Evolutionary conservation across 495 filamentous ascomycete species (phyloP).

Genomic region (Xylaria venustula): DNA sequence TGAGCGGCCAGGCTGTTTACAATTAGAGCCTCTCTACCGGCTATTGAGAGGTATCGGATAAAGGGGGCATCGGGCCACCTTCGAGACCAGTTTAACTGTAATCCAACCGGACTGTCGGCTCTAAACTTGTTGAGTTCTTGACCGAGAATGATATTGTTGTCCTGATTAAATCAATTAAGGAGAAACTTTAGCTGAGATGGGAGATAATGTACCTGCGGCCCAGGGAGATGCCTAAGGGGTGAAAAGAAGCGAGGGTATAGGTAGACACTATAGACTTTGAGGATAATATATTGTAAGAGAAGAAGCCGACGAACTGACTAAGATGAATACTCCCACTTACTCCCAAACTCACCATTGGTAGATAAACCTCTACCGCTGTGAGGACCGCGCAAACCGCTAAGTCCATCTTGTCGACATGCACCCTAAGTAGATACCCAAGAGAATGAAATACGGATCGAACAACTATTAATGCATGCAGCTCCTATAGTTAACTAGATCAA

Average conservation of each 20-base stretch:
- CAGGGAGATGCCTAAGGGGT: conserved; percentile 30
- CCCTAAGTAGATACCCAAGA: background rate
- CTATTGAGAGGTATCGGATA: conserved; percentile 34
- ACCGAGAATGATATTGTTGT: conserved; percentile 22
- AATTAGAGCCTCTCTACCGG: conserved; percentile 32
- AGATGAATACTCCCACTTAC: background rate
- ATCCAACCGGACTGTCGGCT: conserved; percentile 16
- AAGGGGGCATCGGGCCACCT: conserved; percentile 36
- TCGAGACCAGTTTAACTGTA: conserved; percentile 28
- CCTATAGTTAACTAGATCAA: too few species aligned
- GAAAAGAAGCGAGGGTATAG: conserved; percentile 29
- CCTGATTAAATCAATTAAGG: conserved; percentile 9
- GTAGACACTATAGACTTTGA: conserved; percentile 23
- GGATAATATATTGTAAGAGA: conserved; percentile 12
- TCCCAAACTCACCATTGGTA: background rate
- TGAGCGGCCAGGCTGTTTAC: conserved; percentile 34
- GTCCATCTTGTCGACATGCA: background rate
- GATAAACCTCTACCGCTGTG: background rate
- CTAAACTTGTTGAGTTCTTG: conserved; percentile 22
- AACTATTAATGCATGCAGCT: too few species aligned
- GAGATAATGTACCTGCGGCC: conserved; percentile 23
- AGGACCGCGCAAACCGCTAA: background rate
- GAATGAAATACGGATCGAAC: background rate
- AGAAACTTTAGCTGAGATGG: background rate
- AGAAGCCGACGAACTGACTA: conserved; percentile 1